Base-by-base conservation (phyloP, 495 filamentous ascomycete species). In the Aspergillus baeticus region DNA sequence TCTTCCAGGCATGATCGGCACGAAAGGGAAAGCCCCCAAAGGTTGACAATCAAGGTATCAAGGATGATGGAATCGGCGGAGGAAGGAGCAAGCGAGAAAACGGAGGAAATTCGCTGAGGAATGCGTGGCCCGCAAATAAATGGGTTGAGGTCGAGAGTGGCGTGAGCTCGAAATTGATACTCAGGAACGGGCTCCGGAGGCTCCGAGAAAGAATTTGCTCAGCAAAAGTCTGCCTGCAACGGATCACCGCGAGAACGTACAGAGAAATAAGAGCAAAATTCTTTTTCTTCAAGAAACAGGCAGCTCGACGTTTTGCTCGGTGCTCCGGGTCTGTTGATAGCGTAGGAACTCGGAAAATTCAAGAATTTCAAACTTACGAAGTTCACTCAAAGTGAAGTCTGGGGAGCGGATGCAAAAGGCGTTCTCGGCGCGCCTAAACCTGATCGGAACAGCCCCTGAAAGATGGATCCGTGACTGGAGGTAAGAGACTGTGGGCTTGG, bases 1-100 rank as follows among this genome's bases (percentile, higher is more conserved):
- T 63, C 79, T 81, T 63, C 72, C 72, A 58, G 77, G 73, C 77
- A 79, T 79, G 48, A 34, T 72, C 29, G 60, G 44, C 39, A 54
- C 29, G 26, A 37, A n/a, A 55, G 36, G 46, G 41, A 36, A 13
- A 36, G 44, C 18, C 20, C 22, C 29, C 17, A 45, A 35, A 45
- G 14, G 26, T 33, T 6, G 54, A 31, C 5, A 48, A 13, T 29
- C 26, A 29, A 45, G 38, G 46, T 36, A 18, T 14, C 20, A 55
- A 21, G 47, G 31, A 8, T 20, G 11, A 20, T 47, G 15, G 13
- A 10, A 43, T 6, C n/a, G 13, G 33, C 29, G 23, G 20, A 5
- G 18, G 37, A 37, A 46, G 23, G 42, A 33, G 21, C 43, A 60
- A n/a, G 51, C 26, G 47, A 50, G 46, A 41, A 33, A 50, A 10